Conservation (phyloP, 768 basidiomycete species). For the Zangia roseola region DNA sequence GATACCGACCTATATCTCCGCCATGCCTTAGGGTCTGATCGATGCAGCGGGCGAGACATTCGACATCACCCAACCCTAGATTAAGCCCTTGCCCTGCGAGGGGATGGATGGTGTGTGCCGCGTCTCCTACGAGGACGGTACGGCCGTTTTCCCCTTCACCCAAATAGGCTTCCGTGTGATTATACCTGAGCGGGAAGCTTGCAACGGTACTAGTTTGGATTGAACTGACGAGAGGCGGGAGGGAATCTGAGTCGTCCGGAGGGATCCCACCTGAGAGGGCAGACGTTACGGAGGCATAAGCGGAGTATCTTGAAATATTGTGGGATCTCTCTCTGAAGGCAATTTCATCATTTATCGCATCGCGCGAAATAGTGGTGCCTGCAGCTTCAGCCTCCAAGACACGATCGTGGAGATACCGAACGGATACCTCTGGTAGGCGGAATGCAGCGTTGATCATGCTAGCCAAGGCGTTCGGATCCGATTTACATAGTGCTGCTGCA, state of each 20-base stretch:
- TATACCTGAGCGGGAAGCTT: constrained; percentile 86
- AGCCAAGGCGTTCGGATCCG: constrained; percentile 61
- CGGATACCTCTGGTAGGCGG: constrained; percentile 71
- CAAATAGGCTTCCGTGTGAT: constrained; percentile 83
- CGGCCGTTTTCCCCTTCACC: constrained; percentile 66
- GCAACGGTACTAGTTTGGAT: constrained; percentile 76
- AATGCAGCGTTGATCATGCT: constrained; percentile 90
- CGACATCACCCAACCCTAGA: constrained; percentile 86
- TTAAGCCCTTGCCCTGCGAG: constrained; percentile 96
- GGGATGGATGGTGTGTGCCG: constrained; percentile 93
- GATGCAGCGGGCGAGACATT: constrained; percentile 67
- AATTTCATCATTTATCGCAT: constrained; percentile 61
- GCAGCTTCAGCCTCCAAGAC: constrained; percentile 53
- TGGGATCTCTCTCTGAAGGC: constrained; percentile 74
- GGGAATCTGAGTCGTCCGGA: constrained; percentile 52
- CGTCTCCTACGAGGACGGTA: constrained; percentile 92
- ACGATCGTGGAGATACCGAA: constrained; percentile 62
- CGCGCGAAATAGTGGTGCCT: constrained; percentile 45
- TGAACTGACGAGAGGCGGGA: constrained; percentile 74
- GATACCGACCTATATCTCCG: constrained; percentile 73
- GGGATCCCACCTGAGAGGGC: constrained; percentile 48
- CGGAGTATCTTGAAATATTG: constrained; percentile 59
- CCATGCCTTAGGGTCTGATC: constrained; percentile 56
- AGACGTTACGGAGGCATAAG: constrained; percentile 51
- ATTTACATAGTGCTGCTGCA: constrained; percentile 67